A percentile compares a stretch with the other conserved stretches of the same genome.
Conservation (phyloP, 371 early-diverging fungal species). For the Mucor sp. region DNA sequence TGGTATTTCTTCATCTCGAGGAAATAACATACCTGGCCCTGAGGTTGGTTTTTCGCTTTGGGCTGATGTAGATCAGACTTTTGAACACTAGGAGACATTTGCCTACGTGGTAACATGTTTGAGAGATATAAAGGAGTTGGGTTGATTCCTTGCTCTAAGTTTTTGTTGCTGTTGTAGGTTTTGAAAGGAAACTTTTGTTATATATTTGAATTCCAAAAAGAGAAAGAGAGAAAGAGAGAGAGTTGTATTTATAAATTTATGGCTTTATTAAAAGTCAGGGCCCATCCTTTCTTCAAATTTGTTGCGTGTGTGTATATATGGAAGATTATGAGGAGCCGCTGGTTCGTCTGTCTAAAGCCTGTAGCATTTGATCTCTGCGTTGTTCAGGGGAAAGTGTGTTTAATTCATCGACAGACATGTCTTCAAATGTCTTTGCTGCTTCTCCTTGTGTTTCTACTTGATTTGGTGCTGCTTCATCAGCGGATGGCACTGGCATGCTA, state of each 20-base stretch:
- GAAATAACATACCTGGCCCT: slow-evolving; percentile 39
- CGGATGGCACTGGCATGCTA: slow-evolving; percentile 20
- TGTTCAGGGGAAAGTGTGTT: slow-evolving; percentile 45
- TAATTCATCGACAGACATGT: slow-evolving; percentile 49
- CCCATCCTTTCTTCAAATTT: background rate
- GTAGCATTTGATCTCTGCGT: slow-evolving; percentile 45
- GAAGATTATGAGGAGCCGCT: background rate
- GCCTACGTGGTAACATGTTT: slow-evolving; percentile 27
- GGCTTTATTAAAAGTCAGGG: background rate
- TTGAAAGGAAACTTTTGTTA: background rate
- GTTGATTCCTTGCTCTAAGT: background rate
- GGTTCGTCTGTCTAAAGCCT: slow-evolving; percentile 37
- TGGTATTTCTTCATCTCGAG: background rate
- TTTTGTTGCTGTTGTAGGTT: background rate
- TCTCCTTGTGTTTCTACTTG: slow-evolving; percentile 13
- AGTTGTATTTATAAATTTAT: background rate
- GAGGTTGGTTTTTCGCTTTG: slow-evolving; percentile 40
- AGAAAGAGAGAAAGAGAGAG: background rate
- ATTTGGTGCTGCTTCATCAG: background rate
- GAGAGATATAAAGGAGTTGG: background rate
- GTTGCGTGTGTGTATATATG: background rate
- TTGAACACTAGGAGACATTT: slow-evolving; percentile 33
- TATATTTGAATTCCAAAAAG: too few relatives aligned
- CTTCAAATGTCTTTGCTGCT: slow-evolving; percentile 27
- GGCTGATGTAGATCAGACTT: slow-evolving; percentile 45